Evolutionary conservation across 345 rosid genomes (phyloP).

Genomic region (Balakata baccata): DNA sequence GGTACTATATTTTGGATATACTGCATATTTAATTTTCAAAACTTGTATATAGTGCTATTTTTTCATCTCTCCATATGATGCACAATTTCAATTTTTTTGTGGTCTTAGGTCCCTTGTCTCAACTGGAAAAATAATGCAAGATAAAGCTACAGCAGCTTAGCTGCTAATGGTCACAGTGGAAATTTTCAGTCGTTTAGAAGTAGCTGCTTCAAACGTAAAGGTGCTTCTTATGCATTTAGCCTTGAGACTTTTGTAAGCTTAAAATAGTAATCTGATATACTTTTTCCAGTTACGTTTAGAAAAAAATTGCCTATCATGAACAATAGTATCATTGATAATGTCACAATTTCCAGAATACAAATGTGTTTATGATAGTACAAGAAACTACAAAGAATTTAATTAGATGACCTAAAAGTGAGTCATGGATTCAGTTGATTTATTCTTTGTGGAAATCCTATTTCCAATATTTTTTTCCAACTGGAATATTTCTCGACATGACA

Average conservation of each 20-base stretch:
- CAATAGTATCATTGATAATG: not conserved
- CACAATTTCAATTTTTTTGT: conserved; percentile 13
- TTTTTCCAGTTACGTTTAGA: not conserved
- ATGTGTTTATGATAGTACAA: not conserved
- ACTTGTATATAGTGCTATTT: not conserved
- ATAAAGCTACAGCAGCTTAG: no score
- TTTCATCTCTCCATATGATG: conserved; percentile 5
- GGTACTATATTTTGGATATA: conserved; percentile 37
- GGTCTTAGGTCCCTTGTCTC: conserved; percentile 56
- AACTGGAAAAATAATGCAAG: conserved; percentile 55
- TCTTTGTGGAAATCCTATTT: not conserved
- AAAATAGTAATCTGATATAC: not conserved
- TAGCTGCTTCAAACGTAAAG: conserved; percentile 52
- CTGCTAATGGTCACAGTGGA: conserved; percentile 34
- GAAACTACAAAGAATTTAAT: not conserved
- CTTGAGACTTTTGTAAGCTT: not conserved
- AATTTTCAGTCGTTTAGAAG: conserved; percentile 27
- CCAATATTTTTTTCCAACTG: not conserved
- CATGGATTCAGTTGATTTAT: not conserved
- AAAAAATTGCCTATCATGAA: not conserved
- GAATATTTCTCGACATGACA: not conserved
- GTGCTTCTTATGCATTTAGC: conserved; percentile 28
- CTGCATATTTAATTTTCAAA: conserved; percentile 1
- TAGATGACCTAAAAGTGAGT: not conserved
- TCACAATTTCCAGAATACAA: not conserved